Evolutionary conservation across 179 eudicot genomes (phyloP).

Genomic region (Silene vulgaris): DNA sequence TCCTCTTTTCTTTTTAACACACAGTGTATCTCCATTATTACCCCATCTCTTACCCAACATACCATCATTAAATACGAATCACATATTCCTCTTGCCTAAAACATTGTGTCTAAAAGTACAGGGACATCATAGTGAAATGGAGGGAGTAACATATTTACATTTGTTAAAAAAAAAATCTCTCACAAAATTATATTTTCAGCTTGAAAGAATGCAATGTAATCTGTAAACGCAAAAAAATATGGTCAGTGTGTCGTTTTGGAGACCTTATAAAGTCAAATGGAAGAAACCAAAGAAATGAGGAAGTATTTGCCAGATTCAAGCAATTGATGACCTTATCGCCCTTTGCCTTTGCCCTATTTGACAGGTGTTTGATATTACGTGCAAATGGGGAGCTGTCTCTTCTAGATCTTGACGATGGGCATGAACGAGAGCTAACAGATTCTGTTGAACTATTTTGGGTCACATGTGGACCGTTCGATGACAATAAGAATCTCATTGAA

Average conservation of each 20-base stretch:
- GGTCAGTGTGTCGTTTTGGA: neutral
- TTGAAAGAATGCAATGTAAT: neutral
- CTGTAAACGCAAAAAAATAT: too few species aligned
- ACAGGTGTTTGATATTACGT: conserved; percentile 87
- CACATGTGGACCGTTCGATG: conserved; percentile 85
- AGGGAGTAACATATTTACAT: neutral
- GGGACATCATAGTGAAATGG: too few species aligned
- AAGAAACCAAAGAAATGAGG: neutral
- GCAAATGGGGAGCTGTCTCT: conserved; percentile 90
- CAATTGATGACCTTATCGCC: neutral
- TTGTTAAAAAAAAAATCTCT: neutral
- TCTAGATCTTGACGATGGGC: conserved; percentile 90
- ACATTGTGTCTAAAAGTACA: too few species aligned
- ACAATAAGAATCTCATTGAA: conserved; percentile 78
- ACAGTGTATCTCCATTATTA: too few species aligned
- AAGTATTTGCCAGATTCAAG: neutral
- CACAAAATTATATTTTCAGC: neutral
- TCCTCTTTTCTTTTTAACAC: too few species aligned
- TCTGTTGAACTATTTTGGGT: conserved; percentile 98
- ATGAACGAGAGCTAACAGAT: conserved; percentile 86
- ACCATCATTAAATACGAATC: too few species aligned
- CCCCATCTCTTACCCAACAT: too few species aligned
- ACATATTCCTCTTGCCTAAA: too few species aligned
- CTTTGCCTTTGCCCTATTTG: conserved; percentile 21
- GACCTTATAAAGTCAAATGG: neutral